These are phyloP conservation scores for Backusella sp. DNA, from an alignment of 192 early-diverging fungal genomes.

Conservation along the genomic window DNA sequence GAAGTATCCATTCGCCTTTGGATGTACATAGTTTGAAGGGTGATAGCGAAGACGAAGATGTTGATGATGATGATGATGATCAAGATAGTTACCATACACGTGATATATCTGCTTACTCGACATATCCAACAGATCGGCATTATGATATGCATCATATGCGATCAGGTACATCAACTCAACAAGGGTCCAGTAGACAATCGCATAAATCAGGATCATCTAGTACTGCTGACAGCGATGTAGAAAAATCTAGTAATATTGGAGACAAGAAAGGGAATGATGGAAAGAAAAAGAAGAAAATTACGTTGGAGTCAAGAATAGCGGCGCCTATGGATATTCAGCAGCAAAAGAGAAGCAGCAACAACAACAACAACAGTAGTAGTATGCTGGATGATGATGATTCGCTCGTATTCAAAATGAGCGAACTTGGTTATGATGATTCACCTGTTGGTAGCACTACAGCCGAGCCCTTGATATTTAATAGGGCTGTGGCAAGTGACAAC, in stretches of 20 bases:
- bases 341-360: background rate
- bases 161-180: background rate
- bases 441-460: background rate
- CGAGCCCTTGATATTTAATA: background rate
- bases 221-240: background rate
- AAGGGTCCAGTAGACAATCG: background rate
- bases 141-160: constrained; percentile 1
- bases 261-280: background rate
- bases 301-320: background rate
- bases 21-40: background rate
- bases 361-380: background rate
- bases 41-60: background rate
- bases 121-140: constrained; percentile 10
- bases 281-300: background rate
- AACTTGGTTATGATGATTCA: constrained; percentile 18
- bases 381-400: constrained; percentile 39
- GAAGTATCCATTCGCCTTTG: background rate
- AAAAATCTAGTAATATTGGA: background rate
- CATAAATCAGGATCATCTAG: background rate
- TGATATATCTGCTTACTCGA: constrained; percentile 9
- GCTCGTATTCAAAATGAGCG: constrained; percentile 38
- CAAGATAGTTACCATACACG: background rate
- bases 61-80: background rate
- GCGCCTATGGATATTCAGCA: background rate
- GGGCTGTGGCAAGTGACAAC: background rate